Percentiles rank a stretch among this genome's conserved stretches.
Evolutionary conservation across 305 asterid species (phyloP).

Genomic region (Stenogyne calaminthoides): DNA sequence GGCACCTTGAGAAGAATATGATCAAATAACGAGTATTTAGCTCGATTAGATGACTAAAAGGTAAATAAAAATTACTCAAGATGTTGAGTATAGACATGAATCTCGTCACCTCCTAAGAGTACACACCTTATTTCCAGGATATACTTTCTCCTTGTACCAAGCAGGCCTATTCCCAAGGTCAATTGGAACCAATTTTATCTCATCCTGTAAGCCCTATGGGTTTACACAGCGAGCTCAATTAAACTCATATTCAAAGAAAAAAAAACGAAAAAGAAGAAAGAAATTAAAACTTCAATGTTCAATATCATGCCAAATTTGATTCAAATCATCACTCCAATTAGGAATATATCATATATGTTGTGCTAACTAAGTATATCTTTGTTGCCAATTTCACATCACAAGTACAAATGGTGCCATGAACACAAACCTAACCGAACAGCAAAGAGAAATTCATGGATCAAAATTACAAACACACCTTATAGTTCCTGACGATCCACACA

Average conservation of each 20-base stretch:
- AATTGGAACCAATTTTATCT: slow-evolving; percentile 71
- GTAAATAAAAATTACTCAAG: slow-evolving; percentile 1
- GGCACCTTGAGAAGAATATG: slow-evolving; percentile 55
- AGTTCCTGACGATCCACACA: slow-evolving; percentile 71
- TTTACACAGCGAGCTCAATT: slow-evolving; percentile 3
- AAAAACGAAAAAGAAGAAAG: not conserved
- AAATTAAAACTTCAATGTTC: not conserved
- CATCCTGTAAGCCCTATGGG: slow-evolving; percentile 67
- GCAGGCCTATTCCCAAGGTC: slow-evolving; percentile 69
- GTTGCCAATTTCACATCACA: not conserved
- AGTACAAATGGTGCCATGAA: not conserved
- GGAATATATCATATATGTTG: not conserved
- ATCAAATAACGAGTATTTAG: too few species aligned
- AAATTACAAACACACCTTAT: slow-evolving; percentile 50
- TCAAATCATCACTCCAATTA: not conserved
- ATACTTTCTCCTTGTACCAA: slow-evolving; percentile 92
- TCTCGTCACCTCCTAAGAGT: slow-evolving; percentile 10
- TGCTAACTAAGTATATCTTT: not conserved
- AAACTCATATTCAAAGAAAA: not conserved
- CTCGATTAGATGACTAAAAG: not conserved
- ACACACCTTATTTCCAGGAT: slow-evolving; percentile 70
- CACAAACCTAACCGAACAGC: not conserved
- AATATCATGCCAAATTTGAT: not conserved
- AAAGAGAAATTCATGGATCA: not conserved
- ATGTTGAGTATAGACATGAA: not conserved